Base-by-base conservation (phyloP, 768 basidiomycete species). In the Melanogaster broomeanus region DNA sequence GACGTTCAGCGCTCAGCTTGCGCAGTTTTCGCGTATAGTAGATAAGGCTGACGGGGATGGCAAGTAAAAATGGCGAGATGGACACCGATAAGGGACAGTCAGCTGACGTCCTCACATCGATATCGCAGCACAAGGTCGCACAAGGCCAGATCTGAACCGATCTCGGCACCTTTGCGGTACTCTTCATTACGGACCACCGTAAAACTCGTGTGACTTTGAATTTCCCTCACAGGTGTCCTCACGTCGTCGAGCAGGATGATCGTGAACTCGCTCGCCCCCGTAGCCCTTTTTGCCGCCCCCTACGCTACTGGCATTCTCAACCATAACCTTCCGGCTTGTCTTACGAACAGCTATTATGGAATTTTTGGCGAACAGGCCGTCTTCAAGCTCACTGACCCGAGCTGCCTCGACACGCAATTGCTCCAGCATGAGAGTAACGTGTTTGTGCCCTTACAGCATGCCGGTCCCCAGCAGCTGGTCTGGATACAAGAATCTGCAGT, bases 401-500 rank as follows among this genome's bases (percentile, higher is more conserved):
- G 56, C 43, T 87, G 85, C 62, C 52, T 77, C 45, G 34, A 57
- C 67, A 13, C 70, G 67, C 66, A 54, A 56, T 28, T 51, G 65
- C 1, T 21, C 16, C 18, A 35, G 18, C 35, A 24, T n/a, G 28
- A 55, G 4, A 18, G 22, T 16, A 44, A 11, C 34, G 30, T 48
- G 13, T 28, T 58, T 59, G 41, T 61, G 42, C 31, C 59, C 66
- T 37, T 73, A 64, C 43, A 49, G 45, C 58, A 63, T 30, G 30
- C 44, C 21, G 13, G 42, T 34, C 57, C 65, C 41, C 62, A 73
- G 25, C 77, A 79, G 48, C 77, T 87, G 24, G 77, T 85, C 6
- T 87, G 84, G 86, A 54, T 87, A 6, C 77, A 85, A 55, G 77
- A 84, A 49, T 69, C 77, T 33, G 72, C 77, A 8, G 62, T 85